Evolutionary conservation across 345 rosid genomes (phyloP), one percentile per base, ranked within the genome.

Genomic region (Hibiscus trionum): DNA sequence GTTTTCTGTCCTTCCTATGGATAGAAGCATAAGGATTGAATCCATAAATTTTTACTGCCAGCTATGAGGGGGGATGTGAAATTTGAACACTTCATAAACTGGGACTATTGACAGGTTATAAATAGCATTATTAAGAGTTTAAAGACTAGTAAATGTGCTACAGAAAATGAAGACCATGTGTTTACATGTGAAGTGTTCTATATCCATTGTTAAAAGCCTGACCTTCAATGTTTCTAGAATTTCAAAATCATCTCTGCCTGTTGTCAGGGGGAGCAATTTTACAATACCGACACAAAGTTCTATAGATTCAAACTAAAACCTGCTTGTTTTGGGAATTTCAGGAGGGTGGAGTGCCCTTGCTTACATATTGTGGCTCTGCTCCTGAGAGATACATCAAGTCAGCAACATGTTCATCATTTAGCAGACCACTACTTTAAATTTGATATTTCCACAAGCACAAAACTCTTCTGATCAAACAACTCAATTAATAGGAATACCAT

Each of bases 401-500:
- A 19, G 69, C 31, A 19, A 19, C 10, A 19, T 64, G 52, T 42
- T 64, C 69, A 42, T 19, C 42, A 42, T 39, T 44, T 65, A 7
- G 27, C 69, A 65, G 69, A 44, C 33, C 33, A 65, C 53, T 5
- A 1, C 47, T 21, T 21, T 42, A 44, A 21, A 65, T 65, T 44
- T 55, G 59, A 55, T 19, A 55, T 57, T 42, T 24, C 70, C 37
- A 66, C 17, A 42, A 39, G 17, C 69, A 11, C 5, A 42, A 44
- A 42, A 39, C 42, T 12, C 14, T 81, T 64, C 68, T 64, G 16
- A 17, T 64, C 50, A 37, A 15, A 5, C 68, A 64, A 64, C 50
- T 64, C 50, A 64, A 37, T 17, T 50, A 4, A 64, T 17, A 39
- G 49, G 68, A 7, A 39, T 64, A 26, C 33, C 39, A 26, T 66